Conservation (phyloP, 306 rosid genomes). For the Dryas octopetala region DNA sequence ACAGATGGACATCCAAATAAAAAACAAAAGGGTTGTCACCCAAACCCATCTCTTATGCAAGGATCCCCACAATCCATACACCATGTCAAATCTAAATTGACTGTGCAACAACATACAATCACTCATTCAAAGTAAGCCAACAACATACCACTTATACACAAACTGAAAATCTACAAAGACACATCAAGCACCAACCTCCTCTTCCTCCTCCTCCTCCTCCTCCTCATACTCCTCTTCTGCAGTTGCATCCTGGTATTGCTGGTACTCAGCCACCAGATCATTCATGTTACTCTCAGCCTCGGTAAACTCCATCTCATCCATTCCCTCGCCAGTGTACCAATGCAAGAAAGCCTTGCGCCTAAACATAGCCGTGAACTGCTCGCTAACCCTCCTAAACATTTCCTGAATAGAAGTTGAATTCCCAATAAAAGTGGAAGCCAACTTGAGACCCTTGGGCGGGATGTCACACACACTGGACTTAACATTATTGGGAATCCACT, state of each 20-base stretch:
- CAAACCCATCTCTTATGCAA: conserved; percentile 48
- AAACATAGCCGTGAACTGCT: conserved; percentile 92
- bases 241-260: conserved; percentile 87
- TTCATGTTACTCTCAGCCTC: conserved; percentile 94
- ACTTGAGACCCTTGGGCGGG: conserved; percentile 73
- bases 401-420: conserved; percentile 82
- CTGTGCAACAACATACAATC: conserved; percentile 34
- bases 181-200: conserved; percentile 52
- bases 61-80: conserved; percentile 37
- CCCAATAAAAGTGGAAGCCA: conserved; percentile 77
- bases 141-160: conserved; percentile 27
- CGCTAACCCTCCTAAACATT: conserved; percentile 93
- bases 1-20: conserved; percentile 25
- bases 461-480: conserved; percentile 88
- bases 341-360: conserved; percentile 74
- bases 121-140: conserved; percentile 25
- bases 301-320: conserved; percentile 94
- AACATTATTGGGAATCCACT: conserved; percentile 83
- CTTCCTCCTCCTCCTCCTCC: conserved; percentile 55
- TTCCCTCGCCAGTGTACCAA: conserved; percentile 94
- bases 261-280: conserved; percentile 86
- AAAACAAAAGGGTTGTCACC: conserved; percentile 30
- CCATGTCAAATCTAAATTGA: conserved; percentile 38
- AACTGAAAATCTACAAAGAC: conserved; percentile 14
- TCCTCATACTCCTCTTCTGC: conserved; percentile 50